phyloP scores from a whole-genome alignment of 345 rosid genomes.

The Gossypium arboreum region DNA sequence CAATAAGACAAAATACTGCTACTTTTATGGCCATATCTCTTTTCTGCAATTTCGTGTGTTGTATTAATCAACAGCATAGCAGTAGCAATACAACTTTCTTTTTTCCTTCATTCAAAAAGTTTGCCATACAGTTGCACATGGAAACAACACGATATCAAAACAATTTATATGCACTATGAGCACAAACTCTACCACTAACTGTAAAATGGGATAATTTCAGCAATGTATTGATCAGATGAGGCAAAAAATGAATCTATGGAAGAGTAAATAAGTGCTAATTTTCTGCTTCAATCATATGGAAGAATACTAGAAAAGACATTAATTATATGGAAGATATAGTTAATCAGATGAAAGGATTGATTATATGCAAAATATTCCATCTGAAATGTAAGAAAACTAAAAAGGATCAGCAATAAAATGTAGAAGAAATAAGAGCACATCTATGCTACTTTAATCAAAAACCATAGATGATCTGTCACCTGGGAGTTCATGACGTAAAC shows the following conservation, averaged over 20 bases:
- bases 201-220: neutral
- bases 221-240: neutral
- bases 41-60: neutral
- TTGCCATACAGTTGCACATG: neutral
- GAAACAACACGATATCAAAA: neutral
- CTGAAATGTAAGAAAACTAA: neutral
- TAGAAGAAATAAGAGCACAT: neutral
- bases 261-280: neutral
- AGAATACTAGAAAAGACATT: neutral
- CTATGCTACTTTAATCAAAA: neutral
- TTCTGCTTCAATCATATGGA: neutral
- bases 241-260: neutral
- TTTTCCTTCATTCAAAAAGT: neutral
- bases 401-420: neutral
- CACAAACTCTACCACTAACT: neutral
- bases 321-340: neutral
- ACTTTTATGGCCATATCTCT: neutral
- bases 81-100: too few relatives aligned
- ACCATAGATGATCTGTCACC: constrained; percentile 36
- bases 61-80: neutral
- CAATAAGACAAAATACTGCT: neutral
- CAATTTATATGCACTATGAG: neutral
- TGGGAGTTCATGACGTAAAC: constrained; percentile 87
- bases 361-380: neutral
- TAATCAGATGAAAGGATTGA: neutral